Conservation (phyloP, 495 filamentous ascomycete species). For the Penicillium ochrochloron region DNA sequence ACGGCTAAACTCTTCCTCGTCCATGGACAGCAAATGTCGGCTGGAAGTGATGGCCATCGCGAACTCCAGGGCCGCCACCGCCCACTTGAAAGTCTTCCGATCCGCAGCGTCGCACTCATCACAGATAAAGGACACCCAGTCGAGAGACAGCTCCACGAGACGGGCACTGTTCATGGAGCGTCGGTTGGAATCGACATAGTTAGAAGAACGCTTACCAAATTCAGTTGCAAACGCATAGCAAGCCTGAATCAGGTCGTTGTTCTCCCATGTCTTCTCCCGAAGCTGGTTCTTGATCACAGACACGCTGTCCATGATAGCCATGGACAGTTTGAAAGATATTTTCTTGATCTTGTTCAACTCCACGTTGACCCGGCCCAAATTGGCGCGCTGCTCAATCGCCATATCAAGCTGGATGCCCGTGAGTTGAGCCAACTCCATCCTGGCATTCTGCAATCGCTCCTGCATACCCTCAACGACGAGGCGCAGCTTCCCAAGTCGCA, state of each 20-base stretch:
- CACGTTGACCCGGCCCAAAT: slow-evolving; percentile 86
- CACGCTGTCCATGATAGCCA: slow-evolving; percentile 98
- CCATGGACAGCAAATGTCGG: slow-evolving; percentile 84
- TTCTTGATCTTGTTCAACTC: slow-evolving; percentile 95
- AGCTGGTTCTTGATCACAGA: slow-evolving; percentile 83
- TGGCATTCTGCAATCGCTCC: slow-evolving; percentile 74
- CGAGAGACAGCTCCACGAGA: slow-evolving; percentile 86
- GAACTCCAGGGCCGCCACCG: slow-evolving; percentile 92
- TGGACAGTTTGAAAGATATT: slow-evolving; percentile 94
- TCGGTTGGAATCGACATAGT: slow-evolving; percentile 91
- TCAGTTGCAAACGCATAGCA: slow-evolving; percentile 98
- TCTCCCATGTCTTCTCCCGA: slow-evolving; percentile 74
- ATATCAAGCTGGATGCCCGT: slow-evolving; percentile 83
- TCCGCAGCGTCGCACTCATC: slow-evolving; percentile 97
- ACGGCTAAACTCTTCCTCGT: slow-evolving; percentile 79
- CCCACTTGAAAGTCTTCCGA: slow-evolving; percentile 95
- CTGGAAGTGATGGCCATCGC: slow-evolving; percentile 96
- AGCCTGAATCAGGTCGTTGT: slow-evolving; percentile 96
- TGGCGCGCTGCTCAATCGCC: slow-evolving; percentile 88
- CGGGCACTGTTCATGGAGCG: slow-evolving; percentile 96
- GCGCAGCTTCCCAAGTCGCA: slow-evolving; percentile 84
- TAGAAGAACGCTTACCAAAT: slow-evolving; percentile 90
- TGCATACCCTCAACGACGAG: slow-evolving; percentile 89
- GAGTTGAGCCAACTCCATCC: slow-evolving; percentile 72
- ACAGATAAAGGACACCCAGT: slow-evolving; percentile 97